These are phyloP conservation scores for Suhomyces coccinellae DNA, from an alignment of 1,139 yeast genomes.

Conservation along the genomic window DNA sequence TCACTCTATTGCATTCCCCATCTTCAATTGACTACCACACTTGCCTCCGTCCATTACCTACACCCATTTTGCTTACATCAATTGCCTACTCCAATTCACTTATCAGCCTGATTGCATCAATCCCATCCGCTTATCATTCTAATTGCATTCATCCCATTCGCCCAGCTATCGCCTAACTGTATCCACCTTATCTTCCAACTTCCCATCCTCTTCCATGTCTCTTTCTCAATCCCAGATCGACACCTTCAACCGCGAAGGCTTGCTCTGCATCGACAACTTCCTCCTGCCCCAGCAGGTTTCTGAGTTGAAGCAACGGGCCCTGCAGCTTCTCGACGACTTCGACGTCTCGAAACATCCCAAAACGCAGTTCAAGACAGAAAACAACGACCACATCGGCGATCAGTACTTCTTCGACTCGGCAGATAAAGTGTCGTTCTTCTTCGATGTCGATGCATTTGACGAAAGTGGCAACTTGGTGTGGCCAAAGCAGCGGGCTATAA, in stretches of 20 bases:
- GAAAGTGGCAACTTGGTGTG: conserved; percentile 48
- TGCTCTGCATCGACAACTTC: conserved; percentile 60
- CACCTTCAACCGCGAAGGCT: conserved; percentile 56
- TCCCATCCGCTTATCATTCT: too few species aligned
- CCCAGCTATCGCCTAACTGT: too few species aligned
- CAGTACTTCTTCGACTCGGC: conserved; percentile 68
- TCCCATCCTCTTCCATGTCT: neutral
- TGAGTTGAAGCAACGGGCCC: conserved; percentile 44
- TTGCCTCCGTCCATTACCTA: too few species aligned
- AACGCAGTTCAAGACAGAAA: conserved; percentile 70
- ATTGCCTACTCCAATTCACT: too few species aligned
- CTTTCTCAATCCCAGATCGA: conserved; percentile 43
- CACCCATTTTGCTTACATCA: too few species aligned
- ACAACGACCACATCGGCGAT: conserved; percentile 70
- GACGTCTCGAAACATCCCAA: conserved; percentile 63
- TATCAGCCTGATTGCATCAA: too few species aligned
- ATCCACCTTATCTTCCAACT: too few species aligned
- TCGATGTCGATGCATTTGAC: conserved; percentile 71
- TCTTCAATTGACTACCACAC: too few species aligned
- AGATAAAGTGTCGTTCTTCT: conserved; percentile 67
- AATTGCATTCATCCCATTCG: too few species aligned
- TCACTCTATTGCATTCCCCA: too few species aligned
- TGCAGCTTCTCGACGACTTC: conserved; percentile 46
- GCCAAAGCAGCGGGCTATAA: conserved; percentile 60
- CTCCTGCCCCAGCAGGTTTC: conserved; percentile 43